Conservation (phyloP, 768 basidiomycete genomes). For the Kwoniella botswanensis region DNA sequence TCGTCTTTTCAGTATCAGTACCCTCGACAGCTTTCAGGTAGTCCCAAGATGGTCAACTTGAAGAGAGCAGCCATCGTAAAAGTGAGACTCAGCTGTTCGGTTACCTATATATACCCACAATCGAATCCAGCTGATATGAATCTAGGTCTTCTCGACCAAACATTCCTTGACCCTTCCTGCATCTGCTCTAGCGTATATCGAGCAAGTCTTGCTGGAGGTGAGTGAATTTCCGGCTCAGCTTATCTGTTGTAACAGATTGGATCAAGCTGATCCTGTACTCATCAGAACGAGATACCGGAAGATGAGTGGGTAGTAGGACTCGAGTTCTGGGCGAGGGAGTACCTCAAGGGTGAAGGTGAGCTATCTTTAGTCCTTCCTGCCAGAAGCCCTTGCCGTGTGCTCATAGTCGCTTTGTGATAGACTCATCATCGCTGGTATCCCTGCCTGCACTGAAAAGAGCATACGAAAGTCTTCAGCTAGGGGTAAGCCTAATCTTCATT, state of each 20-base stretch:
- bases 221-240: slow-evolving; percentile 6
- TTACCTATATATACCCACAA: background rate
- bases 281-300: slow-evolving; percentile 52
- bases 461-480: slow-evolving; percentile 55
- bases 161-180: slow-evolving; percentile 56
- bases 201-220: slow-evolving; percentile 52
- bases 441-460: slow-evolving; percentile 51
- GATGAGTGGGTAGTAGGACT: slow-evolving; percentile 53
- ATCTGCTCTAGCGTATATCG: slow-evolving; percentile 51
- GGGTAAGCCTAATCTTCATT: slow-evolving; percentile 28
- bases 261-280: background rate
- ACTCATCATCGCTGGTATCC: slow-evolving; percentile 55
- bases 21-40: background rate
- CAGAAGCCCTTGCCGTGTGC: background rate
- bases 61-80: slow-evolving; percentile 53
- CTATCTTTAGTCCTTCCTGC: background rate
- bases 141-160: slow-evolving; percentile 58
- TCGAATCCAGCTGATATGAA: slow-evolving; percentile 1
- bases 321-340: slow-evolving; percentile 57
- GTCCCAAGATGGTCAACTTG: slow-evolving; percentile 40
- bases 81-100: slow-evolving; percentile 27
- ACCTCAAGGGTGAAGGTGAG: slow-evolving; percentile 57
- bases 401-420: slow-evolving; percentile 17
- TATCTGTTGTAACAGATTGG: background rate
- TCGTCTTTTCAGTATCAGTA: background rate